A percentile compares a stretch with the other conserved stretches of the same genome.
Conservation (phyloP, 129 eudicot species). For the Apium graveolens region DNA sequence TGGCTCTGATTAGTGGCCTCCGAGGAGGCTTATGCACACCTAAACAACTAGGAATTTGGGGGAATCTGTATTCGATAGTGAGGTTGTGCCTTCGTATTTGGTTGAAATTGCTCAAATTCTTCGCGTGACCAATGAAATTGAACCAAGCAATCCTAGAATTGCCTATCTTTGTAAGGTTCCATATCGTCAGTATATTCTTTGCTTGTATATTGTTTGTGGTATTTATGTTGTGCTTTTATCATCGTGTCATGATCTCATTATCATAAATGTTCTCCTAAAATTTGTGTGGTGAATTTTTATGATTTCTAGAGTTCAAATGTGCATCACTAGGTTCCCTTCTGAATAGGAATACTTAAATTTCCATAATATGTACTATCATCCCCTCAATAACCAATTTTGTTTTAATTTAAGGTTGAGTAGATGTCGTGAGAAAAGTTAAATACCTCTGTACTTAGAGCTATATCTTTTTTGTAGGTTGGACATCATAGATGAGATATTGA, state of each 20-base stretch:
- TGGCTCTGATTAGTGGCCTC: slow-evolving; percentile 55
- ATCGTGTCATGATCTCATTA: background rate
- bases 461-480: background rate
- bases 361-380: background rate
- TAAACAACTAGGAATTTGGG: slow-evolving; percentile 88
- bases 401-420: too few species aligned
- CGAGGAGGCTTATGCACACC: slow-evolving; percentile 75
- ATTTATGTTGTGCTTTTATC: background rate
- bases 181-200: background rate
- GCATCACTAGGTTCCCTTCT: background rate
- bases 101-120: slow-evolving; percentile 94
- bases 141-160: slow-evolving; percentile 83
- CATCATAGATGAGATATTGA: background rate
- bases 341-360: background rate
- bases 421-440: background rate
- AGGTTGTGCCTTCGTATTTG: slow-evolving; percentile 90
- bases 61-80: slow-evolving; percentile 92
- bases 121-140: slow-evolving; percentile 99
- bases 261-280: background rate
- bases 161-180: slow-evolving; percentile 76
- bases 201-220: too few species aligned
- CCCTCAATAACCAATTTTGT: too few species aligned
- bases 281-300: background rate
- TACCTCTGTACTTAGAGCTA: background rate
- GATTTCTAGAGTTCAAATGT: background rate